Percentiles rank a stretch among this genome's conserved stretches.
These are phyloP conservation scores for Mortierella sp. DNA, from an alignment of 371 early-diverging fungal species.

Conservation along the genomic window DNA sequence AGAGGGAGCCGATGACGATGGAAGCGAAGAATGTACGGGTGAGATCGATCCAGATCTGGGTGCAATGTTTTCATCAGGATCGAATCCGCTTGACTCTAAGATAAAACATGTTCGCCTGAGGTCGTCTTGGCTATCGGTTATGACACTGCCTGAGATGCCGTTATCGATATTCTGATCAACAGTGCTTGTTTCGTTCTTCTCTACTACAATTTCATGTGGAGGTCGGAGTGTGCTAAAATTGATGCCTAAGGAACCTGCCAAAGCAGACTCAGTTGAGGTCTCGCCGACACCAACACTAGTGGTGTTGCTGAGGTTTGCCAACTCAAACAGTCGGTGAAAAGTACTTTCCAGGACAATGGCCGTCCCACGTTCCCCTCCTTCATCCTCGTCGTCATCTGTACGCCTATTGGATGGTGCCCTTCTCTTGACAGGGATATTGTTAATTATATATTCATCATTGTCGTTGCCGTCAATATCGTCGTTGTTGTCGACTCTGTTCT, in stretches of 20 bases:
- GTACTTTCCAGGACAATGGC: background rate
- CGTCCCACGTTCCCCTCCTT: background rate
- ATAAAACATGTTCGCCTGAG: background rate
- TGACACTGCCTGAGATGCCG: background rate
- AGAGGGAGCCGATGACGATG: background rate
- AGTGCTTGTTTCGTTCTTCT: background rate
- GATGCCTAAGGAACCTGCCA: background rate
- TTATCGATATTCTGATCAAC: background rate
- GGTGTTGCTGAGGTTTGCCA: background rate
- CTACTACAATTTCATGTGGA: too few relatives aligned
- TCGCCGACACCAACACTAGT: background rate
- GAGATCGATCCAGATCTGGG: background rate
- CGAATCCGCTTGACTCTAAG: background rate
- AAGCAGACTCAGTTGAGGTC: background rate
- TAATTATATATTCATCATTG: background rate
- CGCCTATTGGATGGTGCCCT: background rate
- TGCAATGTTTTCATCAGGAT: background rate
- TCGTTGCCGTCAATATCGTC: background rate
- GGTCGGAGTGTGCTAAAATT: too few relatives aligned
- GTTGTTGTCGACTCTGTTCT: background rate
- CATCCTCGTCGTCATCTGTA: background rate
- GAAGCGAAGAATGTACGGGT: background rate
- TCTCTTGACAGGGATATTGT: background rate
- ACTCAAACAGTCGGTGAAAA: background rate
- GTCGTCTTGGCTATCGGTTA: too few relatives aligned